A percentile compares a stretch with the other conserved stretches of the same genome.
phyloP scores from a whole-genome alignment of 1,284 basidiomycete species.

The Irpex lacteus region DNA sequence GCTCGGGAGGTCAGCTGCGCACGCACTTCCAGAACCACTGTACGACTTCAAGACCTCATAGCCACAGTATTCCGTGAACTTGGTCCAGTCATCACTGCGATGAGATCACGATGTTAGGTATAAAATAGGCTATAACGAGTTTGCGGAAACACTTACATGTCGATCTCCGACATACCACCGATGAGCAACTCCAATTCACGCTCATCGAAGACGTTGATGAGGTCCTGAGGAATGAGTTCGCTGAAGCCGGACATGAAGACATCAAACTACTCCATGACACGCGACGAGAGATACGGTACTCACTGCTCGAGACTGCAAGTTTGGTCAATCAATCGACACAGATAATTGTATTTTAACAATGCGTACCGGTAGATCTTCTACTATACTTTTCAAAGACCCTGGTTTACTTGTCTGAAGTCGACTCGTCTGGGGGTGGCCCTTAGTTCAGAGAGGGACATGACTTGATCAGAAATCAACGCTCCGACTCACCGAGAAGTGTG shows the following conservation, averaged over 20 bases:
- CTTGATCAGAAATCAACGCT: too few species aligned
- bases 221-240: conserved; percentile 92
- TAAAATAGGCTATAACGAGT: neutral
- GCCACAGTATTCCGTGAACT: conserved; percentile 84
- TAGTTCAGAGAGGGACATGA: too few species aligned
- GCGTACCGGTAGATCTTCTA: too few species aligned
- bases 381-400: too few species aligned
- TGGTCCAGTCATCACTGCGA: conserved; percentile 78
- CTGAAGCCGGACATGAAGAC: conserved; percentile 96
- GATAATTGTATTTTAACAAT: too few species aligned
- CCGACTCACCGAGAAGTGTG: too few species aligned
- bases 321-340: too few species aligned
- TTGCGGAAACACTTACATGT: conserved; percentile 65
- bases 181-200: conserved; percentile 95
- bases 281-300: conserved; percentile 91
- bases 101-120: neutral
- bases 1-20: conserved; percentile 85
- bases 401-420: too few species aligned
- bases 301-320: too few species aligned
- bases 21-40: conserved; percentile 99
- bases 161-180: conserved; percentile 98
- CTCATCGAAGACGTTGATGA: conserved; percentile 98
- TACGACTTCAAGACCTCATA: conserved; percentile 90
- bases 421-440: too few species aligned
- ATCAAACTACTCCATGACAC: conserved; percentile 94